Base-by-base conservation (phyloP, 2,329 filamentous ascomycete species). In the Botrytis fragariae region DNA sequence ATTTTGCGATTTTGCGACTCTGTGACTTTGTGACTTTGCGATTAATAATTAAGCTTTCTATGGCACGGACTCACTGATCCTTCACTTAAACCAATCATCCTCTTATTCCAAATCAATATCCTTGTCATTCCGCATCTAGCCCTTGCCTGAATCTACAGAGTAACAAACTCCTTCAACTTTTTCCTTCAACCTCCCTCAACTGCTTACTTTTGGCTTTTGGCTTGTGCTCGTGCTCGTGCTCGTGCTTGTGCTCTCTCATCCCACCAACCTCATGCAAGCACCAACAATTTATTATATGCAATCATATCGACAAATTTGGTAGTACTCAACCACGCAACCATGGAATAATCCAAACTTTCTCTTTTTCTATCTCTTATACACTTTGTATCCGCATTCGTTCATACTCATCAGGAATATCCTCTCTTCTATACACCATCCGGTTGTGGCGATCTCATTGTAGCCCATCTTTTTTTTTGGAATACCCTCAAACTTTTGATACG, bases 121-220 rank as follows among this genome's bases (percentile, higher is more conserved):
- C 61, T 42, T 63, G 39, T 44, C 61, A 22, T 42, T 44, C 61
- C 61, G 61, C 61, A 63, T 63, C 61, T 63, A 63, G 61, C 61
- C 61, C 37, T 63, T 63, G 39, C 16, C 39, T 29, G n/a, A 29
- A 39, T 44, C 25, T n/a, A 6, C 37, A n/a, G 18, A 62, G 32
- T 61, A 35, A 37, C 18, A 35, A 39, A 42, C 59, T 37, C 37
- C 61, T 29, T 63, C 61, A 44, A 6, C n/a, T 44, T 16, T 42
- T 29, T 18, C 37, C 25, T 63, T 16, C 37, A 42, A 25, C 37
- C n/a, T 35, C 32, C 32, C 32, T 29, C 37, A 2, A 42, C n/a
- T 20, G 25, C 60, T 62, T 60, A 32, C 22, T 25, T 14, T 14
- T 48, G 25, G 45, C 5, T 59, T 59, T 18, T 59, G 37, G 57